Base-by-base conservation (phyloP, 441 rosid genomes). In the Adansonia grandidieri region DNA sequence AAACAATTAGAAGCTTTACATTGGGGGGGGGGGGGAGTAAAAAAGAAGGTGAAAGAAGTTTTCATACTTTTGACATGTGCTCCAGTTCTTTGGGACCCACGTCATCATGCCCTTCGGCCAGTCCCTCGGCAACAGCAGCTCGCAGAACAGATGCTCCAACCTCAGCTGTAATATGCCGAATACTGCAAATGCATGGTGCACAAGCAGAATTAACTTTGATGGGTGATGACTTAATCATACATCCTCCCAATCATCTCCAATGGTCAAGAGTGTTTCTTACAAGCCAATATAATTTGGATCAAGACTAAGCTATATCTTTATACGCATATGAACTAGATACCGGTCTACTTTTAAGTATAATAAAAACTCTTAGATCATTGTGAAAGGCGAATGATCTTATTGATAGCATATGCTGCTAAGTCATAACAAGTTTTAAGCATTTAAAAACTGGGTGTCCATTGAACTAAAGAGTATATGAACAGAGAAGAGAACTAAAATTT, bases 131-230 rank as follows among this genome's bases (percentile, higher is more conserved):
- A 57, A 94, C 91, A 6, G 99, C 98, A 78, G 98, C 91, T 84
- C 84, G 88, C 72, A 96, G 71, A 84, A 96, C 99, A 66, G 99
- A 97, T 13, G 99, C 95, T 58, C 97, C 99, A 2, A 96, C 99
- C 87, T 96, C 97, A 4, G 96, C 94, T 9, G 98, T 92, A 63
- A 94, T 91, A 79, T 92, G 84, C 64, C 98, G 87, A 69, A 94
- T 94, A 74, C 98, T 94, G 93, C 88, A 89, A 74, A 97, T 94
- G 93, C 88, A 89, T 78, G 57, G 79, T 61, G 24, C 61, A 69
- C 20, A 47, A 32, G 17, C 68, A 48, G 32, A 70, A 73, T 57
- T 11, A 58, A 58, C 10, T 53, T 17, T 37, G 40, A 37, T 37
- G 40, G 4, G 11, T 4, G 10, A 24, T 15, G 69, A 37, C 40